Base-by-base conservation (phyloP, 768 basidiomycete genomes). In the Leccinum barrowsii region DNA sequence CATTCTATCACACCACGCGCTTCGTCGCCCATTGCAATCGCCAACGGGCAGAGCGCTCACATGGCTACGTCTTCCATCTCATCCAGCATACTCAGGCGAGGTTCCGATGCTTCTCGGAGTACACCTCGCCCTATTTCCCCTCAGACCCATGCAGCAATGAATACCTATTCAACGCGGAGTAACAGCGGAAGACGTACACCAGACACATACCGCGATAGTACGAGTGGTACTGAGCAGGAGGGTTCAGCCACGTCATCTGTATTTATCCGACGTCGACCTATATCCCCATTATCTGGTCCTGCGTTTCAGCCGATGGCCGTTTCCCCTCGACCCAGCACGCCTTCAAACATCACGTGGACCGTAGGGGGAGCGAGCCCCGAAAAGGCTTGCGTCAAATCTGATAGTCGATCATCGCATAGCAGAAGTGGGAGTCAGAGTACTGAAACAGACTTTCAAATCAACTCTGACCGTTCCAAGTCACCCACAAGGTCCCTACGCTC, bases 291-390 rank as follows among this genome's bases (percentile, higher is more conserved):
- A 35, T 81, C 87, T 32, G 80, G 77, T 26, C 75, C 80, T 26
- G 72, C 82, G 3, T 89, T 77, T 69, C 88, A 87, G 70, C 79
- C 85, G 6, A 76, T 87, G 75, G 64, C 80, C 7, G 78, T 82
- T 22, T 78, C 84, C 55, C 76, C 80, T 56, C 74, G 78, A 42
- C 77, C 81, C 30, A 67, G 68, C 48, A 89, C 90, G 26, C 90
- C 90, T 35, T 91, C 90, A 2, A 89, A 87, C 68, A 80, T 90
- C 54, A 82, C 83, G n/a, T 91, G 89, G 89, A 83, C 78, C 54
- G 64, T 73, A 42, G 73, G 62, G n/a, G 73, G 76, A 17, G 49
- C 66, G 30, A 73, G 68, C 50, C 67, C 61, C n/a, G 72, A 72
- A 32, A 72, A 68, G 53, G 49, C 69, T 65, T 70, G 74, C 59